Conservation (phyloP, 208 protist genomes). For the Porcisia hertigi region DNA sequence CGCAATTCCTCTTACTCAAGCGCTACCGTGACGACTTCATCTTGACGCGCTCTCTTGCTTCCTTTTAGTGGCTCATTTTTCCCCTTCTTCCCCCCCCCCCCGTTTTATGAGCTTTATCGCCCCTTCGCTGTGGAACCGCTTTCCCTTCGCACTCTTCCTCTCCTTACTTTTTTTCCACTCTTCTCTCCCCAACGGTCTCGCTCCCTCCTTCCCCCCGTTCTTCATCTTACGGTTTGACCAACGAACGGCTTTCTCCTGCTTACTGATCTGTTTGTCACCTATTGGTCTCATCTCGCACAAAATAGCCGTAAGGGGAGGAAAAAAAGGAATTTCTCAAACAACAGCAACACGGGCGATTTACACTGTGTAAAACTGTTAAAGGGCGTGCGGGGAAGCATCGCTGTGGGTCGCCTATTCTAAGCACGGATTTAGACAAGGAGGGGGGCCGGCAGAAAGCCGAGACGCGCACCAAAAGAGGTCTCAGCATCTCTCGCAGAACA, state of each 20-base stretch:
- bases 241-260: neutral
- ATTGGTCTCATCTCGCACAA: constrained; percentile 2
- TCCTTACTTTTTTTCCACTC: neutral
- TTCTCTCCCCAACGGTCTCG: neutral
- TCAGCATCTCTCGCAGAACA: neutral
- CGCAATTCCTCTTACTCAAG: neutral
- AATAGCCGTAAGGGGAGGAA: neutral
- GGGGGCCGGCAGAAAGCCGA: neutral
- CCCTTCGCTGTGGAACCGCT: neutral
- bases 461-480: neutral
- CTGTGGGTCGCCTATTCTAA: neutral
- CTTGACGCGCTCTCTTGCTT: too few relatives aligned
- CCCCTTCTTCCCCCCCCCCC: too few relatives aligned
- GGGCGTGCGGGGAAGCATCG: neutral
- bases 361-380: neutral
- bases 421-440: neutral
- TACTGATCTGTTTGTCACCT: neutral
- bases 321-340: neutral
- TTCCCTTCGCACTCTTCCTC: constrained; percentile 1
- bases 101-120: neutral
- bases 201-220: neutral
- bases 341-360: neutral
- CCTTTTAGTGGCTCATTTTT: neutral
- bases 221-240: neutral
- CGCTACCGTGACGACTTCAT: neutral